Percentiles rank a stretch among this genome's conserved stretches.
phyloP scores from a whole-genome alignment of 352 stramenopile genomes.

The Globisporangium iwayamae region DNA sequence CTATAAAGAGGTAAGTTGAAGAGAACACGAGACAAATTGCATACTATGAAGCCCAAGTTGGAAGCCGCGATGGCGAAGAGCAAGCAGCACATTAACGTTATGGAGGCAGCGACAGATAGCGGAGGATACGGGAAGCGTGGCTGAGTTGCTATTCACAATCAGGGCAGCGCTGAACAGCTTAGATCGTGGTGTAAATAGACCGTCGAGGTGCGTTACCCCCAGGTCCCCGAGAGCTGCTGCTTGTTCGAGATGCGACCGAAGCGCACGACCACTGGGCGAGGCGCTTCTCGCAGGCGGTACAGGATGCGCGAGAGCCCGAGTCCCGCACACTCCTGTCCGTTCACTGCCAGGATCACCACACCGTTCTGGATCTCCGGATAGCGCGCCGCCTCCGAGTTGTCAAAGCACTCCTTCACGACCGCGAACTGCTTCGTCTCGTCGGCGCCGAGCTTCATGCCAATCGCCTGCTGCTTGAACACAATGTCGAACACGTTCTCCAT shows the following conservation, averaged over 20 bases:
- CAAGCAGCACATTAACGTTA: constrained; percentile 7
- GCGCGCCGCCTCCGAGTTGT: constrained; percentile 62
- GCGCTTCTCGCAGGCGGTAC: constrained; percentile 71
- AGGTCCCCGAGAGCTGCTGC: constrained; percentile 34
- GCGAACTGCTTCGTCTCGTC: constrained; percentile 72
- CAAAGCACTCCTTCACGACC: constrained; percentile 82
- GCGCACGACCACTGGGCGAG: constrained; percentile 75
- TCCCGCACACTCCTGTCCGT: constrained; percentile 71
- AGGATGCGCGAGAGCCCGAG: constrained; percentile 70
- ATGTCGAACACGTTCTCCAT: constrained; percentile 84
- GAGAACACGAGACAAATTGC: neutral
- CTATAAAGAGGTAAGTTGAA: neutral
- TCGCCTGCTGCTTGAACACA: constrained; percentile 83
- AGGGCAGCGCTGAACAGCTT: constrained; percentile 13
- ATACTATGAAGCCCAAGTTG: neutral
- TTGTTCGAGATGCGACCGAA: constrained; percentile 61
- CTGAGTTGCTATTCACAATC: neutral
- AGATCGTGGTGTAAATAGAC: constrained; percentile 7
- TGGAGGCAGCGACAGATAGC: constrained; percentile 1
- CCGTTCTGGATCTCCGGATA: constrained; percentile 80
- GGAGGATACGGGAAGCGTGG: neutral
- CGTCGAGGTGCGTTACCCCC: constrained; percentile 23
- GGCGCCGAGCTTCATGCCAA: constrained; percentile 76
- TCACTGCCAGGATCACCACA: constrained; percentile 80
- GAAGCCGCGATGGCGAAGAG: neutral